These are phyloP conservation scores for Elsinoe necatrix DNA, from an alignment of 2,329 filamentous ascomycete species.

Conservation along the genomic window DNA sequence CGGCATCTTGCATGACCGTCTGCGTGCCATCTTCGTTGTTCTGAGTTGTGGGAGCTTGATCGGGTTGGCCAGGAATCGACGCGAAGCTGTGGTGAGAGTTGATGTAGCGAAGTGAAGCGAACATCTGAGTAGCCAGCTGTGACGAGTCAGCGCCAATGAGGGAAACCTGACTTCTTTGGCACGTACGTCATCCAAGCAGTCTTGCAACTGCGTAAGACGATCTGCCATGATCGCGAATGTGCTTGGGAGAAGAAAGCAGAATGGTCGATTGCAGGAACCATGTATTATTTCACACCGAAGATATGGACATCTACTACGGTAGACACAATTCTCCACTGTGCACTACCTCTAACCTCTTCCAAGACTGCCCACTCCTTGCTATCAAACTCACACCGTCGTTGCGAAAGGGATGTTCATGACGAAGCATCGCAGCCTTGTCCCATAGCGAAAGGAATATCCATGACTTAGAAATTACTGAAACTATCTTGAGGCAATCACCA, in stretches of 20 bases:
- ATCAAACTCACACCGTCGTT: too few relatives aligned
- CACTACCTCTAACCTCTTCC: too few relatives aligned
- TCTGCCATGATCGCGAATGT: conserved; percentile 51
- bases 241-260: too few relatives aligned
- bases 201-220: conserved; percentile 72
- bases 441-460: too few relatives aligned
- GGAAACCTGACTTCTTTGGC: too few relatives aligned
- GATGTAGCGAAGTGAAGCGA: conserved; percentile 38
- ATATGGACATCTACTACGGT: not conserved
- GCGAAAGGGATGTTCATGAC: too few relatives aligned
- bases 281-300: not conserved
- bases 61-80: conserved; percentile 37
- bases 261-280: not conserved
- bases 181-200: conserved; percentile 69
- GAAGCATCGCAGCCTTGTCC: too few relatives aligned
- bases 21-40: conserved; percentile 18
- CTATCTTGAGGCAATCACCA: too few relatives aligned
- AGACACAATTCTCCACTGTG: too few relatives aligned
- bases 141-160: not conserved
- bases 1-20: conserved; percentile 16
- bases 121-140: conserved; percentile 43
- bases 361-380: too few relatives aligned
- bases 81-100: conserved; percentile 34
- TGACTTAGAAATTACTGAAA: too few relatives aligned
- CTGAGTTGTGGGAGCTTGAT: conserved; percentile 22